A percentile compares a stretch with the other conserved stretches of the same genome.
Evolutionary conservation across 345 rosid genomes (phyloP).

Genomic region (Gossypium australe): DNA sequence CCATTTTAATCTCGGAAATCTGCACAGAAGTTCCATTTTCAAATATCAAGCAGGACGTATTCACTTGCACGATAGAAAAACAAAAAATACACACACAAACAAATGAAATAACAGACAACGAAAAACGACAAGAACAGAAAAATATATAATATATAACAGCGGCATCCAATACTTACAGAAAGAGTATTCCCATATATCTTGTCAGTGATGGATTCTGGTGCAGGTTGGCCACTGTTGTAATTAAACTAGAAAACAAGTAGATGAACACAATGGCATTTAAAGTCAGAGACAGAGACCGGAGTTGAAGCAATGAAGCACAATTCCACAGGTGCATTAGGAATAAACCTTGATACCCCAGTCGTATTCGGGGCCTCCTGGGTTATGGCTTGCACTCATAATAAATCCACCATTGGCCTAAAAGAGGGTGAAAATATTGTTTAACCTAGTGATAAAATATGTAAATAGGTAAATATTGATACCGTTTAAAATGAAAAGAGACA

Average conservation of each 20-base stretch:
- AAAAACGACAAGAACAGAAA: not conserved
- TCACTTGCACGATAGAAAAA: not conserved
- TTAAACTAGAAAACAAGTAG: conserved; percentile 53
- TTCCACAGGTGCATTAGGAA: conserved; percentile 9
- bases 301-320: not conserved
- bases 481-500: conserved; percentile 1
- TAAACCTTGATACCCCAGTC: conserved; percentile 98
- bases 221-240: conserved; percentile 92
- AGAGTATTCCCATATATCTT: conserved; percentile 95
- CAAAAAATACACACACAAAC: not conserved
- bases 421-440: conserved; percentile 1
- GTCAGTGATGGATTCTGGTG: conserved; percentile 89
- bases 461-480: not conserved
- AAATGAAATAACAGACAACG: not conserved
- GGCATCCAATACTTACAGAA: conserved; percentile 56
- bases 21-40: conserved; percentile 25
- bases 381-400: conserved; percentile 96
- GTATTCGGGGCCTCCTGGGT: conserved; percentile 93
- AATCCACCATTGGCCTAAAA: conserved; percentile 89
- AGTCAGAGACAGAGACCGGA: not conserved
- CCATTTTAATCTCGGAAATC: conserved; percentile 85
- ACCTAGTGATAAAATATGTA: not conserved
- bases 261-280: conserved; percentile 10
- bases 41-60: conserved; percentile 5
- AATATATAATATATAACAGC: not conserved